These are phyloP conservation scores for Trichoderma lentiforme DNA, from an alignment of 2,329 filamentous ascomycete genomes.

Conservation along the genomic window DNA sequence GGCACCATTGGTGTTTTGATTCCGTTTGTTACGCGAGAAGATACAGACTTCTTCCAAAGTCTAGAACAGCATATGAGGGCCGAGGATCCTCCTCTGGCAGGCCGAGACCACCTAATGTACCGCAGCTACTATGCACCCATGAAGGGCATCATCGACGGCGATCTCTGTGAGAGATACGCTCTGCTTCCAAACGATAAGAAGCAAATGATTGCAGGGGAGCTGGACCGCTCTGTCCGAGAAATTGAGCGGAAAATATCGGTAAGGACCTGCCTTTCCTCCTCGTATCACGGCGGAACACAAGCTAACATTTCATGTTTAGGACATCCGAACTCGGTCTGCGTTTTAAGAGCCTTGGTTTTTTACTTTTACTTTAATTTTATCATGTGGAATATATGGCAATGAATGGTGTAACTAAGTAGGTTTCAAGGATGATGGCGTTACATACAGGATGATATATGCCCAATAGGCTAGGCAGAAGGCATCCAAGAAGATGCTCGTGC, in stretches of 20 bases:
- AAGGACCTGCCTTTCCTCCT: slow-evolving; percentile 27
- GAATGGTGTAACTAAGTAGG: slow-evolving; percentile 26
- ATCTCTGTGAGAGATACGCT: slow-evolving; percentile 89
- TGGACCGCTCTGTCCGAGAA: slow-evolving; percentile 86
- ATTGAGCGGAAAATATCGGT: slow-evolving; percentile 93
- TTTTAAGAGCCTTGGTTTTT: slow-evolving; percentile 41
- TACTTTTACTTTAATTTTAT: slow-evolving; percentile 17
- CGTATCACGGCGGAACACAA: not conserved
- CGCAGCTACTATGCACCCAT: slow-evolving; percentile 93
- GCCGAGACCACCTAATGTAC: slow-evolving; percentile 93
- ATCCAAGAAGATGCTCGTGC: slow-evolving; percentile 27
- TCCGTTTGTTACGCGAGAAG: slow-evolving; percentile 86
- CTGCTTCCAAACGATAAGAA: slow-evolving; percentile 84
- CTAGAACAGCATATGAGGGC: slow-evolving; percentile 83
- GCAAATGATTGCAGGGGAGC: slow-evolving; percentile 87
- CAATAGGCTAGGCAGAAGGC: slow-evolving; percentile 25
- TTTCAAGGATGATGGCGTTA: slow-evolving; percentile 31
- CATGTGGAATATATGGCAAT: slow-evolving; percentile 26
- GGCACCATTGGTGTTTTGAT: slow-evolving; percentile 92
- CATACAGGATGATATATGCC: slow-evolving; percentile 27
- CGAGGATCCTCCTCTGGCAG: slow-evolving; percentile 83
- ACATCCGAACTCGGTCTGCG: slow-evolving; percentile 57
- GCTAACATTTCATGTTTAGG: slow-evolving; percentile 33
- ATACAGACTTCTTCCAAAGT: slow-evolving; percentile 96
- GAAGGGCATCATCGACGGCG: slow-evolving; percentile 95